Conservation (phyloP, 202 grass and related monocot species). For the Carex arenaria region DNA sequence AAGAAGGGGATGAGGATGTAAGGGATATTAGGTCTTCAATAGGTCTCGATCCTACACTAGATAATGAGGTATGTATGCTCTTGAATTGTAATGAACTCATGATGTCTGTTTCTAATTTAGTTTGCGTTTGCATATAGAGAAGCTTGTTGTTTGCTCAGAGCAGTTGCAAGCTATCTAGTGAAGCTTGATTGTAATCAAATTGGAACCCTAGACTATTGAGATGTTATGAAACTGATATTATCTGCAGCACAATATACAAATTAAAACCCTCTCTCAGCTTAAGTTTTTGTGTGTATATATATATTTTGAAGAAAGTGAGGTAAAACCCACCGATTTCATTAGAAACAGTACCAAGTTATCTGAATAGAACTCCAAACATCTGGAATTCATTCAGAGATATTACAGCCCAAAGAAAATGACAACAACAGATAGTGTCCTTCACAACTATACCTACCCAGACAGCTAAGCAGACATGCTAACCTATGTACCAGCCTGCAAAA, state of each 20-base stretch:
- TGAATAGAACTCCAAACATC: too few relatives aligned
- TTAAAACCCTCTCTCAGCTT: background rate
- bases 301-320: background rate
- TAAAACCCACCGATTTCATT: too few relatives aligned
- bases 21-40: slow-evolving; percentile 74
- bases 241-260: background rate
- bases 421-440: too few relatives aligned
- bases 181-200: background rate
- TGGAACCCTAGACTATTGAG: background rate
- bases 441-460: too few relatives aligned
- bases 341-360: too few relatives aligned
- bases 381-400: too few relatives aligned
- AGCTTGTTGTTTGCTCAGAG: background rate
- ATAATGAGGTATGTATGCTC: slow-evolving; percentile 59
- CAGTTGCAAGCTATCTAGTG: background rate
- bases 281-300: background rate
- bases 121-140: background rate
- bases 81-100: background rate
- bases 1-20: slow-evolving; percentile 44
- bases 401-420: too few relatives aligned
- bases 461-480: too few relatives aligned
- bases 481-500: too few relatives aligned
- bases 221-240: background rate
- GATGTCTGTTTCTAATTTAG: background rate
- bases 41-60: slow-evolving; percentile 87